Base-by-base conservation (phyloP, 306 rosid genomes). In the Cucumis sativus region DNA sequence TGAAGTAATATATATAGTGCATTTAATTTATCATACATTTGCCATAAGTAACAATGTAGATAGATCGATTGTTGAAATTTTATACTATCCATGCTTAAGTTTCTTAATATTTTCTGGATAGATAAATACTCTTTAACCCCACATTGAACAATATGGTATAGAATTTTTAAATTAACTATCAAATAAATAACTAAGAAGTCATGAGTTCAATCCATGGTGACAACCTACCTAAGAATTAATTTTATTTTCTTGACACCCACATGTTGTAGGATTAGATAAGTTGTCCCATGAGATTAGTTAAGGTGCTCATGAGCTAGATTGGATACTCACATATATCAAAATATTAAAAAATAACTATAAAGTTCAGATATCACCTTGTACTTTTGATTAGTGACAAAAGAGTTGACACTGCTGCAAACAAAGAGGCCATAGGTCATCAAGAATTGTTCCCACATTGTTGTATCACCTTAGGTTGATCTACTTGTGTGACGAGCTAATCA, bases 1-100 rank as follows among this genome's bases (percentile, higher is more conserved):
- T 71, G 79, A 95, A 82, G 99, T 95, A 86, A 90, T 37, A 35
- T 37, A 23, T 12, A n/a, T 71, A 7, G 12, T 56, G 67, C 78
- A 30, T 75, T 35, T 13, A 30, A 47, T 15, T 45, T 49, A 71
- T 23, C 59, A 70, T 45, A 47, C 76, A 43, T 70, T 70, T 16
- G 20, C 40, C 58, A n/a, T n/a, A n/a, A n/a, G 21, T 70, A 47
- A 43, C 58, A 7, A n/a, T 0, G n/a, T 13, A 28, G 3, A 43
- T 25, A 21, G 14, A 74, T 55, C 49, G 18, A 30, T 55, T 35
- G 11, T 33, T 51, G 64, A 18, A 74, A 1, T 33, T 35, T 55
- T 10, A 47, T 47, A 0, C 11, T 39, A 4, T 18, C 78, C 63
- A 39, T 18, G 65, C 58, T 70, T 21, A 23, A 23, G 12, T 68